Conservation (phyloP, 495 filamentous ascomycete species). For the Cercophora scortea region DNA sequence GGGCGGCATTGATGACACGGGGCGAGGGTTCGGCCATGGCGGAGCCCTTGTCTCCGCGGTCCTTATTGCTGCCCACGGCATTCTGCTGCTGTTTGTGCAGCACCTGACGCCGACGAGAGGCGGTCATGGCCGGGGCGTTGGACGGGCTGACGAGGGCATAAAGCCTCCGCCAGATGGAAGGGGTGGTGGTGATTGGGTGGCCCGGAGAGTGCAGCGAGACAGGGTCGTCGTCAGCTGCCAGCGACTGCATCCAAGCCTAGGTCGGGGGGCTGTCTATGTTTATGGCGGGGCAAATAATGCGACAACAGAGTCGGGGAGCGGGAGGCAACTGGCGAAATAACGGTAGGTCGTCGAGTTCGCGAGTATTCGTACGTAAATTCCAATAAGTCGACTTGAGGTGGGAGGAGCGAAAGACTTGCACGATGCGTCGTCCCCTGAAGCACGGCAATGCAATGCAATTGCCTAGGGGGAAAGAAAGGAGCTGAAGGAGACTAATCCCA, state of each 20-base stretch:
- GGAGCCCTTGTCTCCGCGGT: slow-evolving; percentile 24
- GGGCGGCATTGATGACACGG: slow-evolving; percentile 47
- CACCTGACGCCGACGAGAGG: slow-evolving; percentile 24
- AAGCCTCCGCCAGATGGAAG: not conserved
- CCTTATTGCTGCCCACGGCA: slow-evolving; percentile 21
- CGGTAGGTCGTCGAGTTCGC: no score
- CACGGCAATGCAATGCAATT: no score
- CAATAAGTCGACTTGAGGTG: no score
- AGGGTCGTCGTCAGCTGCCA: not conserved
- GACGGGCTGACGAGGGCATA: slow-evolving; percentile 6
- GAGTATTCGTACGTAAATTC: no score
- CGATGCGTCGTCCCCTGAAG: no score
- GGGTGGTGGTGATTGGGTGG: not conserved
- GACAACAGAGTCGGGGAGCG: no score
- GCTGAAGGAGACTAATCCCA: no score
- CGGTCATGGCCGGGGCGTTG: slow-evolving; percentile 22
- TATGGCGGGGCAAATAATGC: no score
- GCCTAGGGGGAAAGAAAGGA: no score
- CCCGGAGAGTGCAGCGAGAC: not conserved
- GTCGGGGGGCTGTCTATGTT: not conserved
- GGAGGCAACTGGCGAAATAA: no score
- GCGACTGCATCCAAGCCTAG: not conserved
- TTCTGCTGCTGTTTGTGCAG: slow-evolving; percentile 28
- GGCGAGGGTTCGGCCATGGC: slow-evolving; percentile 26
- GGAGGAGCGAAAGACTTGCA: no score